phyloP scores from a whole-genome alignment of 78 protist genomes.

The Dictyostelium purpureum region DNA sequence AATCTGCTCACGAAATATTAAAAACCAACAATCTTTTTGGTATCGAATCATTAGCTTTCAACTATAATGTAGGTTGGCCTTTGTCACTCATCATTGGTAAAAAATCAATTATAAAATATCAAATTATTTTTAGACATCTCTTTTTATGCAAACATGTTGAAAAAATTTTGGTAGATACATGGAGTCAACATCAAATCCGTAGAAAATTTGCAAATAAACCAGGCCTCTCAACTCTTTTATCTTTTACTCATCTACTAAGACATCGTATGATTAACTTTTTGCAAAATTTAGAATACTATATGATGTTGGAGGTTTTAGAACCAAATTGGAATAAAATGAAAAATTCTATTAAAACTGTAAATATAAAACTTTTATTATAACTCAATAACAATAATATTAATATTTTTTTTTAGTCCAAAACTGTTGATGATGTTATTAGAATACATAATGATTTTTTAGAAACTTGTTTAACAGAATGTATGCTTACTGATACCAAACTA shows the following conservation, averaged over 20 bases:
- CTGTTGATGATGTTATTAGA: conserved; percentile 84
- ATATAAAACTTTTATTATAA: not conserved
- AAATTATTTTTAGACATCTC: conserved; percentile 90
- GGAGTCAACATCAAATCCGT: conserved; percentile 71
- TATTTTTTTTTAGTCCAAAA: not conserved
- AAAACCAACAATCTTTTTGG: conserved; percentile 50
- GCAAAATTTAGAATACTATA: conserved; percentile 83
- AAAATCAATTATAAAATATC: conserved; percentile 85
- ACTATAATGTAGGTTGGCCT: conserved; percentile 90
- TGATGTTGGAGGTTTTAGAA: conserved; percentile 90
- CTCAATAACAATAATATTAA: not conserved
- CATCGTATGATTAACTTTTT: conserved; percentile 91
- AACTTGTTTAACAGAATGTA: conserved; percentile 79
- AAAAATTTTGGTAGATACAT: conserved; percentile 61
- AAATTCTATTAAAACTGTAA: conserved; percentile 34
- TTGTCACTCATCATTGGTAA: conserved; percentile 83
- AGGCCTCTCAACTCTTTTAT: conserved; percentile 1
- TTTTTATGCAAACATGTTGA: conserved; percentile 90
- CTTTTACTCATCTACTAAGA: conserved; percentile 71
- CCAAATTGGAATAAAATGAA: conserved; percentile 86
- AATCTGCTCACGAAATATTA: not conserved
- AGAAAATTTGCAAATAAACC: not conserved
- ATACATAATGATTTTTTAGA: conserved; percentile 85
- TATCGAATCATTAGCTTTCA: conserved; percentile 85
- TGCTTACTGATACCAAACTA: conserved; percentile 77